Evolutionary conservation across 169 alveolate species (phyloP).

Genomic region (Cryptosporidium xiaoi): DNA sequence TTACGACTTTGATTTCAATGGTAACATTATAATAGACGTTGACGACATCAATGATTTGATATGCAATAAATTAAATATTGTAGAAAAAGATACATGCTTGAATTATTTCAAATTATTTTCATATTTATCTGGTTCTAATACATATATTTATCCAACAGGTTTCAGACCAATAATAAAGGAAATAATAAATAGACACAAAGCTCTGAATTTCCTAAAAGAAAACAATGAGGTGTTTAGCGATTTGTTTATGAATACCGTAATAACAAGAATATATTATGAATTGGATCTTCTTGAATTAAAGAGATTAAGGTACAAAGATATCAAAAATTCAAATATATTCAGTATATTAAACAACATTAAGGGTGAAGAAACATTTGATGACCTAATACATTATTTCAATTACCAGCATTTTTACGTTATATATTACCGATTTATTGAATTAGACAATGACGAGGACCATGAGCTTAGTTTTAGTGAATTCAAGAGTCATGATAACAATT

Average conservation of each 20-base stretch:
- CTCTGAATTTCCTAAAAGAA: conserved; percentile 18
- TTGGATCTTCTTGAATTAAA: conserved; percentile 85
- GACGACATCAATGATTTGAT: neutral
- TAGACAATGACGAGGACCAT: conserved; percentile 88
- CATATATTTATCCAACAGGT: conserved; percentile 18
- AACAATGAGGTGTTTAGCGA: conserved; percentile 75
- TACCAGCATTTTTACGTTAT: conserved; percentile 90
- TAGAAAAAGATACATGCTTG: neutral
- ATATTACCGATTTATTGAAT: conserved; percentile 88
- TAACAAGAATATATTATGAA: conserved; percentile 83
- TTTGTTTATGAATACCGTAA: conserved; percentile 86
- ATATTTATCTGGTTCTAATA: conserved; percentile 12
- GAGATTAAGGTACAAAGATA: conserved; percentile 83
- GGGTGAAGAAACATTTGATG: conserved; percentile 82
- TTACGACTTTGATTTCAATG: neutral
- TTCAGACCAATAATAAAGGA: conserved; percentile 47
- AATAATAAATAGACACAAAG: conserved; percentile 30
- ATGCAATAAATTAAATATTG: neutral
- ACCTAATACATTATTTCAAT: conserved; percentile 80
- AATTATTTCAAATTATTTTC: conserved; percentile 47
- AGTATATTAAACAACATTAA: conserved; percentile 77
- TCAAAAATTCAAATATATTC: conserved; percentile 83
- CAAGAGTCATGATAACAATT: conserved; percentile 85
- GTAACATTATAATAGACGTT: neutral
- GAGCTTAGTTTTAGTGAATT: conserved; percentile 86